A percentile compares a stretch with the other conserved stretches of the same genome.
Conservation (phyloP, 306 rosid species). For the Astragalus membranaceus region DNA sequence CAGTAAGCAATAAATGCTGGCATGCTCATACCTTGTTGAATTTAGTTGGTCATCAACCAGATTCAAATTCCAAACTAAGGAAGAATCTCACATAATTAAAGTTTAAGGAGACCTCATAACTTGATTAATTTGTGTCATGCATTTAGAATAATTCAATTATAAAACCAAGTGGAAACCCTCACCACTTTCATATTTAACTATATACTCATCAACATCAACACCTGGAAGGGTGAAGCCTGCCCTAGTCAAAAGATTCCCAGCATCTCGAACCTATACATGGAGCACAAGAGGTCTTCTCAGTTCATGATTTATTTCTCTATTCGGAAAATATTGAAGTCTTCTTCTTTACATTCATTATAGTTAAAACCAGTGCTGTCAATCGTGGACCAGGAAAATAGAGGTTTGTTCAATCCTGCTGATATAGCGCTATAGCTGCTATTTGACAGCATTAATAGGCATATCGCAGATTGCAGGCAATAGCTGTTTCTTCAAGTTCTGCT, state of each 20-base stretch:
- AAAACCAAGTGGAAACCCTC: constrained; percentile 27
- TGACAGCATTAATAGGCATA: too few relatives aligned
- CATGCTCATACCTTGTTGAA: not conserved
- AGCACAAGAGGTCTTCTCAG: constrained; percentile 7
- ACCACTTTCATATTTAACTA: constrained; percentile 84
- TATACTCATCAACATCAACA: constrained; percentile 87
- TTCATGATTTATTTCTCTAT: constrained; percentile 1
- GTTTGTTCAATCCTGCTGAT: too few relatives aligned
- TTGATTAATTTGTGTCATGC: not conserved
- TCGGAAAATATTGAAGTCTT: not conserved
- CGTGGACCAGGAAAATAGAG: too few relatives aligned
- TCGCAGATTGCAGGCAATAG: too few relatives aligned
- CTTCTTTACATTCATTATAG: not conserved
- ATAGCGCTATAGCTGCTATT: too few relatives aligned
- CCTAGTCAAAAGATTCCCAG: constrained; percentile 95
- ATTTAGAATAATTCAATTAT: constrained; percentile 5
- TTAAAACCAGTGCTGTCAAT: not conserved
- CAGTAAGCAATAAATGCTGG: not conserved
- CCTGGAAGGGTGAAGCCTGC: constrained; percentile 91
- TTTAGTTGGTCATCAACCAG: constrained; percentile 19
- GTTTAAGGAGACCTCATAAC: not conserved
- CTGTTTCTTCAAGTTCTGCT: too few relatives aligned
- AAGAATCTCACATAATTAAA: not conserved
- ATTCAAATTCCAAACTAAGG: not conserved
- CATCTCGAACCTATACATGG: constrained; percentile 77